Conservation (phyloP, 768 basidiomycete genomes). For the Leucogyrophana mollusca region DNA sequence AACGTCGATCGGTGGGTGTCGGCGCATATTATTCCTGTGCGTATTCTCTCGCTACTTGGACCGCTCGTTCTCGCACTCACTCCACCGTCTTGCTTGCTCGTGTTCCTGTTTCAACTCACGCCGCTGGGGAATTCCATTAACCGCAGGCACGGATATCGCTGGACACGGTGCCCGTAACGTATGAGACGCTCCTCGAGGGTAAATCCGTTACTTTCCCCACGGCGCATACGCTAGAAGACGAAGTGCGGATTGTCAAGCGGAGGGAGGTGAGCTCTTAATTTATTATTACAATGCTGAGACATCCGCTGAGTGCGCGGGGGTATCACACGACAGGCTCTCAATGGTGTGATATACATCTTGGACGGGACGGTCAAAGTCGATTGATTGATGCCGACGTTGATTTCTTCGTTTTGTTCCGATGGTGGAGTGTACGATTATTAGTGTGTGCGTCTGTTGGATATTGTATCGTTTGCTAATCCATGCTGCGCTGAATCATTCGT, state of each 20-base stretch:
- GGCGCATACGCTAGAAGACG: conserved; percentile 54
- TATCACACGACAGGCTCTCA: conserved; percentile 36
- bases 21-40: conserved; percentile 81
- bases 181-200: conserved; percentile 58
- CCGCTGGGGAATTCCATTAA: background rate
- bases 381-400: too few species aligned
- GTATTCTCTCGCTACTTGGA: conserved; percentile 14
- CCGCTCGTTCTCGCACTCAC: too few species aligned
- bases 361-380: conserved; percentile 33
- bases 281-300: background rate
- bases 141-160: conserved; percentile 51
- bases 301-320: conserved; percentile 5
- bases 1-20: conserved; percentile 82
- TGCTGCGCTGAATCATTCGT: too few species aligned
- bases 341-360: conserved; percentile 43
- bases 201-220: conserved; percentile 57
- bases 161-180: conserved; percentile 34
- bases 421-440: too few species aligned
- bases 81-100: background rate
- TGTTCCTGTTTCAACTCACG: background rate
- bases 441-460: too few species aligned
- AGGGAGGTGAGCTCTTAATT: conserved; percentile 50
- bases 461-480: too few species aligned
- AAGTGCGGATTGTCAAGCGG: conserved; percentile 53
- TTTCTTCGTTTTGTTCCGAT: too few species aligned